phyloP scores from a whole-genome alignment of 495 filamentous ascomycete species.

The Melanomma pulvis-pyrius region DNA sequence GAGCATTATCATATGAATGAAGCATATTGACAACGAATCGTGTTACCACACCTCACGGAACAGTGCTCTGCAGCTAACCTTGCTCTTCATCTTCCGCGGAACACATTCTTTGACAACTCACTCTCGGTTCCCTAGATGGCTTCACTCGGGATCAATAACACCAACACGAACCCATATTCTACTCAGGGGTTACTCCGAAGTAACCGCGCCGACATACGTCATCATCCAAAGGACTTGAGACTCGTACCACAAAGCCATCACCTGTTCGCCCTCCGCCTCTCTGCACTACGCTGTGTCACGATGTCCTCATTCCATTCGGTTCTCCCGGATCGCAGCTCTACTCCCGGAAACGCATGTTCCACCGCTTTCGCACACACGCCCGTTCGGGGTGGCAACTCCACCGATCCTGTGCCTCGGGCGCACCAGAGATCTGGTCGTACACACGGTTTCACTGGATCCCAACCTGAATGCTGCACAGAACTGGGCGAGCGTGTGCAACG shows the following conservation, averaged over 20 bases:
- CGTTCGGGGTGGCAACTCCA: conserved; percentile 13
- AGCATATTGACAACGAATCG: not conserved
- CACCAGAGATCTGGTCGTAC: conserved; percentile 10
- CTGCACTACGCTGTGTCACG: conserved; percentile 12
- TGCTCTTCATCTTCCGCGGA: not conserved
- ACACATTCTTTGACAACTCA: not conserved
- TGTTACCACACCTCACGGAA: not conserved
- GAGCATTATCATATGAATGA: not conserved
- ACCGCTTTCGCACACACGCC: conserved; percentile 16
- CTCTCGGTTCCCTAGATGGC: not conserved
- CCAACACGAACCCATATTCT: not conserved
- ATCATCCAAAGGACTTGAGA: not conserved
- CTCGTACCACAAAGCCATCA: conserved; percentile 16
- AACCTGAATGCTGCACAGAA: not conserved
- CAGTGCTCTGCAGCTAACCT: not conserved
- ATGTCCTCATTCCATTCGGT: not conserved
- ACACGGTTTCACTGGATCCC: not conserved
- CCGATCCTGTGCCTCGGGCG: conserved; percentile 9
- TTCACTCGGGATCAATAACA: not conserved
- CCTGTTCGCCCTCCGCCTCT: not conserved
- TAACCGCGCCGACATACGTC: not conserved
- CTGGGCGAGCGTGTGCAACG: conserved; percentile 10
- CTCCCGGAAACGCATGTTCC: conserved; percentile 34
- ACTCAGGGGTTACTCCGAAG: not conserved
- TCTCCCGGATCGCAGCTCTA: not conserved